Conservation (phyloP, 2,329 filamentous ascomycete species). For the Botrytis fragariae region DNA sequence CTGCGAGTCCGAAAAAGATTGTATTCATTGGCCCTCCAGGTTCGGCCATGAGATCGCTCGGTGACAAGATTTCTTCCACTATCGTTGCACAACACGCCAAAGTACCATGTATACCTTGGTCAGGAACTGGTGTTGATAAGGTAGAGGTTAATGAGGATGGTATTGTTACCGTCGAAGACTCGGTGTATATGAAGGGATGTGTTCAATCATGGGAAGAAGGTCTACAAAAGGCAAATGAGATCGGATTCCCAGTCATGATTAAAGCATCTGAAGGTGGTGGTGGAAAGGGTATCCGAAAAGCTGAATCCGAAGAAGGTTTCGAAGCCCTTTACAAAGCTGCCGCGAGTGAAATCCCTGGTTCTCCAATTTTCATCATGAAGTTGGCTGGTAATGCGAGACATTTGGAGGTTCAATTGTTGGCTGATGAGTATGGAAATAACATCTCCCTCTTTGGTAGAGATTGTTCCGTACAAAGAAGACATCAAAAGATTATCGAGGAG, state of each 20-base stretch:
- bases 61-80: constrained; percentile 99
- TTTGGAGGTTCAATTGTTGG: constrained; percentile 94
- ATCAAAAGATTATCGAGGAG: constrained; percentile 99
- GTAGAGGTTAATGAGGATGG: constrained; percentile 76
- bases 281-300: constrained; percentile 98
- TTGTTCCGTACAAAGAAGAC: constrained; percentile 95
- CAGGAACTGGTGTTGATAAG: constrained; percentile 82
- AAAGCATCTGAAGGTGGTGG: constrained; percentile 99
- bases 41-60: constrained; percentile 96
- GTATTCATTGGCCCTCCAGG: constrained; percentile 98
- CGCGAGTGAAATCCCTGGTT: constrained; percentile 95
- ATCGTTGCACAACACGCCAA: constrained; percentile 97
- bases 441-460: constrained; percentile 98
- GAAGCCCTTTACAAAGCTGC: constrained; percentile 88
- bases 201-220: constrained; percentile 88
- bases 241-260: constrained; percentile 99
- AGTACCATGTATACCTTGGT: constrained; percentile 99
- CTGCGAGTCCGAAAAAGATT: constrained; percentile 96
- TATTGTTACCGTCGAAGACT: constrained; percentile 87
- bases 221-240: constrained; percentile 78
- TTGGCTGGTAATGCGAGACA: constrained; percentile 93
- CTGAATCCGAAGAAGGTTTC: constrained; percentile 80
- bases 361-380: constrained; percentile 99
- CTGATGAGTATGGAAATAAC: constrained; percentile 99
- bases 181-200: constrained; percentile 86